Evolutionary conservation across 768 basidiomycete genomes (phyloP).

Genomic region (Hericium rajendrae): DNA sequence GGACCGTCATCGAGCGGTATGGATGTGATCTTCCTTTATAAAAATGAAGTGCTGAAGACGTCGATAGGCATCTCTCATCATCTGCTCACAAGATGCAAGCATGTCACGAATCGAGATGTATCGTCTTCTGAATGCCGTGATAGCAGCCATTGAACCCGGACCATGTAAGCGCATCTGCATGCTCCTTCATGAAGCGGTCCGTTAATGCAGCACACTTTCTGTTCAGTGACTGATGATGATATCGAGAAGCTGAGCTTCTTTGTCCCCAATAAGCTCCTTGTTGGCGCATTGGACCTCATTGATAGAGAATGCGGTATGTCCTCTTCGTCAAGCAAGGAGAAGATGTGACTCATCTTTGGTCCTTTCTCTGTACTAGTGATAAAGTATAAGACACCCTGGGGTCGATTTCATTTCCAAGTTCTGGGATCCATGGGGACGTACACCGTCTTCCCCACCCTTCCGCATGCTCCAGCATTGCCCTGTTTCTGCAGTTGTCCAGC

Average conservation of each 20-base stretch:
- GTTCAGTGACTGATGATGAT: constrained; percentile 38
- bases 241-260: constrained; percentile 47
- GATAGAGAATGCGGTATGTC: constrained; percentile 57
- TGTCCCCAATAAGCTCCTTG: constrained; percentile 51
- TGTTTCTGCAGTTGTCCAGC: constrained; percentile 72
- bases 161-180: constrained; percentile 19
- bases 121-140: constrained; percentile 10
- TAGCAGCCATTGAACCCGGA: constrained; percentile 21
- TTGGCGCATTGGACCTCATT: constrained; percentile 70
- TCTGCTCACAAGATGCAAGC: neutral
- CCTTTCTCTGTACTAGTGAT: constrained; percentile 36
- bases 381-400: constrained; percentile 48
- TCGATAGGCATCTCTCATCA: too few species aligned
- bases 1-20: too few species aligned
- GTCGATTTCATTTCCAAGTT: constrained; percentile 55
- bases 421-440: constrained; percentile 57
- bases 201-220: neutral
- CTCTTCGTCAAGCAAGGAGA: neutral
- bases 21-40: too few species aligned
- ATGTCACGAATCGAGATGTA: neutral
- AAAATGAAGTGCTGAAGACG: too few species aligned
- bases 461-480: constrained; percentile 24
- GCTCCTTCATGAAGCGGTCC: neutral
- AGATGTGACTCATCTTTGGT: neutral
- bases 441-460: constrained; percentile 41